Conservation (phyloP, 2,329 filamentous ascomycete genomes). For the Hymenotorrendiella dingleyae region DNA sequence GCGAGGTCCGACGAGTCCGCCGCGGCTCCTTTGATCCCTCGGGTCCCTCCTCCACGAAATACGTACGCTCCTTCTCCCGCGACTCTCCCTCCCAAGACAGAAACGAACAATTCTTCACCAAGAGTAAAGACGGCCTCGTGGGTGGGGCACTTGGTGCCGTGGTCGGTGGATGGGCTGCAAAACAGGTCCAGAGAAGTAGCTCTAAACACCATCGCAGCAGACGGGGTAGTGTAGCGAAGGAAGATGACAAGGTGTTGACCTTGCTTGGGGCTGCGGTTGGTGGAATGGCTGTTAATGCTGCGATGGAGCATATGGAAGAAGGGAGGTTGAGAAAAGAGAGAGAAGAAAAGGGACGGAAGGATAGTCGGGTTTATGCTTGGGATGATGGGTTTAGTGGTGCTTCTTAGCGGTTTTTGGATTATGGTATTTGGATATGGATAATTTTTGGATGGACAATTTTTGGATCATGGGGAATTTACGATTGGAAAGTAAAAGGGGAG, state of each 20-base stretch:
- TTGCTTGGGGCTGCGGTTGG: conserved; percentile 10
- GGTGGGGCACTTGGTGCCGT: conserved; percentile 8
- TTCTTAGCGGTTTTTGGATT: not conserved
- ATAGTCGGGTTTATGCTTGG: conserved; percentile 6
- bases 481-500: not conserved
- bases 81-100: not conserved
- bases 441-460: not conserved
- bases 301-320: conserved; percentile 8
- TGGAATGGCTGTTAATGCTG: conserved; percentile 10
- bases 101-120: conserved; percentile 4
- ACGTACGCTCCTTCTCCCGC: not conserved
- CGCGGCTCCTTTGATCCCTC: not conserved
- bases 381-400: conserved; percentile 6
- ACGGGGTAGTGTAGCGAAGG: not conserved
- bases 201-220: not conserved
- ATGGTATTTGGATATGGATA: not conserved
- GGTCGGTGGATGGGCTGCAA: conserved; percentile 7
- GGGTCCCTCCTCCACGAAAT: no score
- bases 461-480: not conserved
- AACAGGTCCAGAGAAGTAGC: conserved; percentile 1
- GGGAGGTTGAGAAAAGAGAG: conserved; percentile 1
- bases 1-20: not conserved
- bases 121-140: conserved; percentile 7
- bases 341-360: not conserved
- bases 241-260: conserved; percentile 6